A percentile compares a stretch with the other conserved stretches of the same genome.
These are phyloP conservation scores for Eucalyptus cloeziana DNA, from an alignment of 345 rosid genomes.

Conservation along the genomic window DNA sequence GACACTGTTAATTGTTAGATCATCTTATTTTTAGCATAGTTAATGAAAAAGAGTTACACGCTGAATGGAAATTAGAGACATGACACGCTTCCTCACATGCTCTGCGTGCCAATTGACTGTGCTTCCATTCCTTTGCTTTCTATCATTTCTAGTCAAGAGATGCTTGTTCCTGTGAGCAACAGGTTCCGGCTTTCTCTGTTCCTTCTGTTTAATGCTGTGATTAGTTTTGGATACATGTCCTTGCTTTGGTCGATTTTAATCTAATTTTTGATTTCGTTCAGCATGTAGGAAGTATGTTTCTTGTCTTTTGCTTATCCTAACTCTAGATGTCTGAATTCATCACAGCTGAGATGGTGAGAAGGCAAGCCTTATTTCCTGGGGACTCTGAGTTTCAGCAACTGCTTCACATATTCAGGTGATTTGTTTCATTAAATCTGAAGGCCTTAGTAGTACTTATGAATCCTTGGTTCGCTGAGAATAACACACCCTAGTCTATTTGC, in stretches of 20 bases:
- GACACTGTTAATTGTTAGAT: not conserved
- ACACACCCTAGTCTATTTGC: not conserved
- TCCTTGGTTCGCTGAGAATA: not conserved
- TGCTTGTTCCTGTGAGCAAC: not conserved
- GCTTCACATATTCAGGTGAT: constrained; percentile 85
- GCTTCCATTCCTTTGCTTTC: not conserved
- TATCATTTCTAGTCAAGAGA: not conserved
- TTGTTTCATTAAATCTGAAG: not conserved
- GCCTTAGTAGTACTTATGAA: not conserved
- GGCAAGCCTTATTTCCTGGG: constrained; percentile 91
- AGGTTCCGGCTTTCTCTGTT: not conserved
- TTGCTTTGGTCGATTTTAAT: not conserved
- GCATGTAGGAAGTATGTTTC: not conserved
- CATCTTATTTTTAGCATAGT: not conserved
- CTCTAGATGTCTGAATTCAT: not conserved
- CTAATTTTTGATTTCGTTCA: not conserved
- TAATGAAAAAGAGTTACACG: not conserved
- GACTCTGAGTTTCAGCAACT: constrained; percentile 93
- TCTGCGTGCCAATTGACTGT: not conserved
- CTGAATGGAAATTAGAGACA: not conserved
- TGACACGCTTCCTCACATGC: not conserved
- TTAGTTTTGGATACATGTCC: not conserved
- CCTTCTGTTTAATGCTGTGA: not conserved
- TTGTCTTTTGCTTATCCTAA: not conserved
- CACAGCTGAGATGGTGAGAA: constrained; percentile 76